phyloP scores from a whole-genome alignment of 768 basidiomycete genomes.

The Omphalotus guepiniiformis region DNA sequence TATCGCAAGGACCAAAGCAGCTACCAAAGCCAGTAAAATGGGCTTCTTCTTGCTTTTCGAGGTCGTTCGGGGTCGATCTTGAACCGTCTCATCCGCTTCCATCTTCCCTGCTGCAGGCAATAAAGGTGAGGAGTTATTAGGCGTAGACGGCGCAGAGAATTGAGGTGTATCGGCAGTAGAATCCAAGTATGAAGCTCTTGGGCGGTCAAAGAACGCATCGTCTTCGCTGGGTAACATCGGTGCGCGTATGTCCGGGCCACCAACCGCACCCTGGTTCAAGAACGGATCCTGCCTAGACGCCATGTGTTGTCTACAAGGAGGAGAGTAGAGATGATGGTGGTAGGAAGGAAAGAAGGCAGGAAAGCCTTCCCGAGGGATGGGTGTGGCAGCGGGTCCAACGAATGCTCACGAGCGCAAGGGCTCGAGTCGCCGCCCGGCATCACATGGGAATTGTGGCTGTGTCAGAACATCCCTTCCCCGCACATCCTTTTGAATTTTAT shows the following conservation, averaged over 20 bases:
- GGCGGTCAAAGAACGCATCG: slow-evolving; percentile 4
- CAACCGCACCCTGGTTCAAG: too few relatives aligned
- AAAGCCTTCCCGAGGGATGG: too few relatives aligned
- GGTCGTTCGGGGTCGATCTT: neutral
- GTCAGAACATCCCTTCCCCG: too few relatives aligned
- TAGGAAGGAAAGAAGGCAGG: too few relatives aligned
- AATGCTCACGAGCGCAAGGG: too few relatives aligned
- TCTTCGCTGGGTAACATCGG: slow-evolving; percentile 1
- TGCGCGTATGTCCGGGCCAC: neutral
- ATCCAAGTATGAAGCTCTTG: slow-evolving; percentile 6
- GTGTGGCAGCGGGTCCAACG: too few relatives aligned
- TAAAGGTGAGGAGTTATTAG: slow-evolving; percentile 20
- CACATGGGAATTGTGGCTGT: too few relatives aligned
- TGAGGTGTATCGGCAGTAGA: neutral
- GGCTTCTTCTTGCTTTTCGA: slow-evolving; percentile 13
- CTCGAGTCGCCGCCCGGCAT: too few relatives aligned
- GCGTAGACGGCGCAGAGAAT: slow-evolving; percentile 9
- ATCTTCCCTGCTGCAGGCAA: slow-evolving; percentile 18
- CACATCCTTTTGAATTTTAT: too few relatives aligned
- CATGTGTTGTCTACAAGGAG: too few relatives aligned
- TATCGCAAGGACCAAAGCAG: slow-evolving; percentile 33
- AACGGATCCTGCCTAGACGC: too few relatives aligned
- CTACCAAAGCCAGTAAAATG: slow-evolving; percentile 22
- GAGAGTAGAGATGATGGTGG: too few relatives aligned
- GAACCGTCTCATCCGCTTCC: slow-evolving; percentile 6